Evolutionary conservation across 2,329 filamentous ascomycete species (phyloP).

Genomic region (Claviceps sp.): DNA sequence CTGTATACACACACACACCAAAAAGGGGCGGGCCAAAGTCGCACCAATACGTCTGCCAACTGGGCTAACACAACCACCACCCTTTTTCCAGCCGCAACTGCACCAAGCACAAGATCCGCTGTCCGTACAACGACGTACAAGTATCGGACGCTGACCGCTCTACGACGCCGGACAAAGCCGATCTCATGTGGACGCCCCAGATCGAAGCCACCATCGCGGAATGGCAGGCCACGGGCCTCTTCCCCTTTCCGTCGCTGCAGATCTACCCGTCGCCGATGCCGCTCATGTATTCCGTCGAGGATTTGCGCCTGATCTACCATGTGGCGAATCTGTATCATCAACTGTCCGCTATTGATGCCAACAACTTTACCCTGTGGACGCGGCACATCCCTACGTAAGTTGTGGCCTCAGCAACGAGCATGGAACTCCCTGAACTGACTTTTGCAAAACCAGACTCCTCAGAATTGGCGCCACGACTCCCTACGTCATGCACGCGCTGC

Average conservation of each 20-base stretch:
- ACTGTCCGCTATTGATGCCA: constrained; percentile 61
- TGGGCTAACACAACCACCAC: constrained; percentile 9
- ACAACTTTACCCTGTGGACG: constrained; percentile 83
- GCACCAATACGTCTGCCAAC: background rate
- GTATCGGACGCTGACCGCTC: constrained; percentile 47
- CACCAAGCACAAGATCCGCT: constrained; percentile 96
- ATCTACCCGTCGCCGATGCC: constrained; percentile 64
- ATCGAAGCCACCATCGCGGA: constrained; percentile 68
- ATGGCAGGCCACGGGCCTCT: constrained; percentile 74
- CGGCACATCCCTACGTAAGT: constrained; percentile 83
- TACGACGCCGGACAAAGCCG: constrained; percentile 47
- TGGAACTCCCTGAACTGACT: background rate
- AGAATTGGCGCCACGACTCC: constrained; percentile 67
- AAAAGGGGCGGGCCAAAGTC: background rate
- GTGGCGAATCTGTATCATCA: constrained; percentile 77
- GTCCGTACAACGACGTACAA: constrained; percentile 88
- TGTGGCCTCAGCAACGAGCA: background rate
- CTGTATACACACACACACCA: background rate
- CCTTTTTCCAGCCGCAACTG: constrained; percentile 65
- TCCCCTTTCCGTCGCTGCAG: constrained; percentile 71
- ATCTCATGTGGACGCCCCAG: constrained; percentile 75
- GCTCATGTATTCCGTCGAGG: constrained; percentile 58
- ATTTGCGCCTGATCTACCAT: constrained; percentile 82
- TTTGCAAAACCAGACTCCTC: constrained; percentile 27
- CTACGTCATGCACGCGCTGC: constrained; percentile 87